Conservation (phyloP, 148 eudicot species). For the Chenopodium berlandieri region DNA sequence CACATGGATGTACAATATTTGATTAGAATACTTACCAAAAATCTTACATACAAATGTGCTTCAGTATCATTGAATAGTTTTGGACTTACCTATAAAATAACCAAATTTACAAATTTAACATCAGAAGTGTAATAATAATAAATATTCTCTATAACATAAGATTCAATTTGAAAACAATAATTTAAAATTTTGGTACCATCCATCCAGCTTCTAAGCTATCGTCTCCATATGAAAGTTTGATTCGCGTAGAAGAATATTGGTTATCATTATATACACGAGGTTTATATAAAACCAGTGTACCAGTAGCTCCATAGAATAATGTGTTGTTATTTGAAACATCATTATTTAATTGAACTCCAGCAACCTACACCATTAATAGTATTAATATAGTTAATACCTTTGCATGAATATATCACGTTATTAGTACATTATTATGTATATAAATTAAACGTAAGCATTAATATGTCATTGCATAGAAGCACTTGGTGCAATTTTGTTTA, state of each 20-base stretch:
- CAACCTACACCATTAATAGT: slow-evolving; percentile 2
- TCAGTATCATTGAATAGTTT: not conserved
- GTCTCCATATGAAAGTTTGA: slow-evolving; percentile 3
- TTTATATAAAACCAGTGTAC: not conserved
- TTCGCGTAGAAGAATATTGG: slow-evolving; percentile 12
- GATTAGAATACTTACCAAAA: not conserved
- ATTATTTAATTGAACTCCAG: not conserved
- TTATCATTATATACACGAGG: not conserved
- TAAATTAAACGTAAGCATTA: no score
- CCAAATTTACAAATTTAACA: not conserved
- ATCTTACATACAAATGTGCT: slow-evolving; percentile 7
- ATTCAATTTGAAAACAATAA: not conserved
- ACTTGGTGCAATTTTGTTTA: no score
- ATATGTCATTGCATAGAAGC: no score
- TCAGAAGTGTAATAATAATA: no score
- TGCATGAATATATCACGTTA: no score
- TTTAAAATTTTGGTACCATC: not conserved
- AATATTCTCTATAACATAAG: not conserved
- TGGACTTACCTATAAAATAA: not conserved
- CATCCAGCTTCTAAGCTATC: slow-evolving; percentile 17
- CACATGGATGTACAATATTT: no score
- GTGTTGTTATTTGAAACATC: not conserved
- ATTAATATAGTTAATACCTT: not conserved
- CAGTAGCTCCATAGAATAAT: not conserved
- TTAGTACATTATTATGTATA: no score